Evolutionary conservation across 2,329 filamentous ascomycete genomes (phyloP), one percentile per base, ranked within the genome.

Genomic region (Cytospora piceae): DNA sequence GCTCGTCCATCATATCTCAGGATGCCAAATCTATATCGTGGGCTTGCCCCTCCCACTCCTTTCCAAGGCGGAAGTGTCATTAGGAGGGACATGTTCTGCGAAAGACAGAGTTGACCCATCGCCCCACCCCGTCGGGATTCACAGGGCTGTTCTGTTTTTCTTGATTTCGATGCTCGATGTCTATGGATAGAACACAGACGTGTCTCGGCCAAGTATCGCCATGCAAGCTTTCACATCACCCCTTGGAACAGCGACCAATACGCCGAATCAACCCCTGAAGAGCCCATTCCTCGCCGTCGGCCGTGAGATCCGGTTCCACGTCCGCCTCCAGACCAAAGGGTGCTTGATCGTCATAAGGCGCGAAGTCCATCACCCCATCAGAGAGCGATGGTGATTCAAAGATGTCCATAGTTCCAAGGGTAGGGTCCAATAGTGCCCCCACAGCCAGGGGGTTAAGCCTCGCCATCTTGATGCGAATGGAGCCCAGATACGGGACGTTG

Each of bases 401-500:
- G n/a, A 52, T 64, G 31, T 53, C 31, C 46, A 14, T 49, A 55
- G 12, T 22, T 5, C n/a, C n/a, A 22, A 49, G n/a, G 4, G 11
- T 20, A 3, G 46, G 46, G n/a, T 24, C 46, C 46, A 24, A 12
- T 7, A 24, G n/a, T n/a, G n/a, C 46, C n/a, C 20, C 46, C n/a
- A 20, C n/a, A 14, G n/a, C 46, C n/a, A n/a, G 15, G 17, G 42
- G 27, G 22, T 53, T 60, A 63, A 69, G 46, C n/a, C 22, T 56
- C 20, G 64, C 55, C 37, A 68, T 60, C 54, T 76, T 78, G 68
- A 83, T 80, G 66, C 78, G 81, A 52, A 83, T 75, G 1, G 78
- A 81, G 29, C 81, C 81, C 2, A 83, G 72, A 67, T 81, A 82
- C 0, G 81, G 81, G 3, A 83, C 77, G 46, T 77, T 78, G 8